Evolutionary conservation across 257 asterid species (phyloP).

Genomic region (Lycium barbarum): DNA sequence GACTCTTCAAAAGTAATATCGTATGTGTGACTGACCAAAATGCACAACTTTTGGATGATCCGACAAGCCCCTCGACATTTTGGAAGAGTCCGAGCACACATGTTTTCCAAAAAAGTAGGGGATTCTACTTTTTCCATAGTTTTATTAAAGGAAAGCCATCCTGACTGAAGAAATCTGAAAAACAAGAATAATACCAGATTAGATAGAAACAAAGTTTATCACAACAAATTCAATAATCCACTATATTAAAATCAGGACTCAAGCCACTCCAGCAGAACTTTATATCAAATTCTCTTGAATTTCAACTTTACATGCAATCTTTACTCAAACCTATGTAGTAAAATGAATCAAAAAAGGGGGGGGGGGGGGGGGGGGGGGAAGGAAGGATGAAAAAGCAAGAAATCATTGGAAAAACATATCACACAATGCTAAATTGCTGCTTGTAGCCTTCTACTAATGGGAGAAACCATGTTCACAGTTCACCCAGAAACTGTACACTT

Average conservation of each 20-base stretch:
- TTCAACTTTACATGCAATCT: conserved; percentile 34
- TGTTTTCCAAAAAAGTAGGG: neutral
- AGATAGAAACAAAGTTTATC: neutral
- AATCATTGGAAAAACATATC: neutral
- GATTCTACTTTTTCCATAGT: neutral
- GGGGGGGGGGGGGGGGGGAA: neutral
- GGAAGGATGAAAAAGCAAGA: neutral
- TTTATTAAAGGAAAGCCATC: neutral
- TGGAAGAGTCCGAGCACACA: neutral
- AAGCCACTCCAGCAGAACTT: conserved; percentile 13
- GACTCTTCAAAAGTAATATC: neutral
- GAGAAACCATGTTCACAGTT: neutral
- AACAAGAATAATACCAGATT: neutral
- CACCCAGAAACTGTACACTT: conserved; percentile 29
- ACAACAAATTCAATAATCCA: conserved; percentile 20
- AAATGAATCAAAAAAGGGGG: neutral
- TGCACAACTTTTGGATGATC: neutral
- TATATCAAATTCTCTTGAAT: conserved; percentile 23
- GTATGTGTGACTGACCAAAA: neutral
- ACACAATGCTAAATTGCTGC: neutral
- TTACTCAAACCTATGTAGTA: conserved; percentile 10
- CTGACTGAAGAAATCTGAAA: neutral
- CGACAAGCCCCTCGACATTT: neutral
- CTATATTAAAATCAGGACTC: conserved; percentile 2
- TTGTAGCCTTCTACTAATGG: neutral